Conservation (phyloP, 2,329 filamentous ascomycete genomes). For the Aspergillus tubingensis region DNA sequence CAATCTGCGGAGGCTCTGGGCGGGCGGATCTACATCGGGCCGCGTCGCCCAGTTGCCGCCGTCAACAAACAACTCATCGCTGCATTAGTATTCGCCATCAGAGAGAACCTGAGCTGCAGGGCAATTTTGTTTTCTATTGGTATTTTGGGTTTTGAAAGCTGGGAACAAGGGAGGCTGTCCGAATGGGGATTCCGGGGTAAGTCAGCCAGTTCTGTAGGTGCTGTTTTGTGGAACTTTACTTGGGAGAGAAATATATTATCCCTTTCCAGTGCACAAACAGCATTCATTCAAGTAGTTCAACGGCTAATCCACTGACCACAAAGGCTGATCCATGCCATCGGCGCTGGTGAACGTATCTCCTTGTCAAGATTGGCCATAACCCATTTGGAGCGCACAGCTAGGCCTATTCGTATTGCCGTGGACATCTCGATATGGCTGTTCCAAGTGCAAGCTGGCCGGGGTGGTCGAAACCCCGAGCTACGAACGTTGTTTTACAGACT, state of each 20-base stretch:
- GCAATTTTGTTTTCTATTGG: slow-evolving; percentile 11
- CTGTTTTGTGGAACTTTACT: not conserved
- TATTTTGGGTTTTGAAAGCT: not conserved
- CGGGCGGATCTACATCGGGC: slow-evolving; percentile 40
- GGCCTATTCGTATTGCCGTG: slow-evolving; percentile 82
- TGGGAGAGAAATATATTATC: slow-evolving; percentile 12
- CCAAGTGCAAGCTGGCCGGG: slow-evolving; percentile 81
- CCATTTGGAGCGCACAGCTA: slow-evolving; percentile 68
- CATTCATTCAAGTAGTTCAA: not conserved
- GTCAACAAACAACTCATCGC: slow-evolving; percentile 25
- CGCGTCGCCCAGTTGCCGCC: slow-evolving; percentile 29
- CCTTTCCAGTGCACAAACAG: not conserved
- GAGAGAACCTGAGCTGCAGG: not conserved
- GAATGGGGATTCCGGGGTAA: slow-evolving; percentile 51
- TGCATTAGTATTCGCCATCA: not conserved
- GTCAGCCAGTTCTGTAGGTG: slow-evolving; percentile 14
- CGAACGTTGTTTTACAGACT: slow-evolving; percentile 92
- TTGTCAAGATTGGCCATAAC: slow-evolving; percentile 80
- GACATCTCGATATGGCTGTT: slow-evolving; percentile 98
- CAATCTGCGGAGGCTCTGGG: not conserved
- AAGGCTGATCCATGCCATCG: slow-evolving; percentile 90
- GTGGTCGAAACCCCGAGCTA: slow-evolving; percentile 85
- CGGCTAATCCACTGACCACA: not conserved
- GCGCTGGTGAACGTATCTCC: slow-evolving; percentile 74
- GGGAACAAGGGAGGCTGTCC: slow-evolving; percentile 6